A percentile compares a stretch with the other conserved stretches of the same genome.
Evolutionary conservation across 106 monocot species (phyloP).

Genomic region (Dendrobium chrysotoxum): DNA sequence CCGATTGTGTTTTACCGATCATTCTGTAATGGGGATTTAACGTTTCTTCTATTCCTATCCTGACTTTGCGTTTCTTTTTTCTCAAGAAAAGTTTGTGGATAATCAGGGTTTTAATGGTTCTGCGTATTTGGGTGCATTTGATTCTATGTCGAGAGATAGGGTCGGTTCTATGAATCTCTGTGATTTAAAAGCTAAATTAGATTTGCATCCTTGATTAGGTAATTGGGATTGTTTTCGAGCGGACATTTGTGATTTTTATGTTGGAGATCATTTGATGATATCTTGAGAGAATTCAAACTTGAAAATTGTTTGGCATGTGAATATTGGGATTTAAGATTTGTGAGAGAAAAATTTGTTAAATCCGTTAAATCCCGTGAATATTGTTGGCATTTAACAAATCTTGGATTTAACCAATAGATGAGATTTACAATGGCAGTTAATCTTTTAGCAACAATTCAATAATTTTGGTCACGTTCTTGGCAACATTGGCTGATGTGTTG

Average conservation of each 20-base stretch:
- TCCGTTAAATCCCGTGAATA: too few relatives aligned
- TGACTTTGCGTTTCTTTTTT: background rate
- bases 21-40: background rate
- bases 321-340: background rate
- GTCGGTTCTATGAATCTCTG: background rate
- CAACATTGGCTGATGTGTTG: background rate
- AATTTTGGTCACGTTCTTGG: background rate
- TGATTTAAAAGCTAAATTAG: background rate
- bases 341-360: too few relatives aligned
- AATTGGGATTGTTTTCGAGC: background rate
- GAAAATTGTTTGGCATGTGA: too few relatives aligned
- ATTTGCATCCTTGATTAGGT: background rate
- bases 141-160: background rate
- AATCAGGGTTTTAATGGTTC: slow-evolving; percentile 11
- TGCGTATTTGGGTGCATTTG: slow-evolving; percentile 8
- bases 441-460: background rate
- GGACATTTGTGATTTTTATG: background rate
- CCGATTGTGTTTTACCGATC: background rate
- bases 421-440: background rate
- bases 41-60: background rate
- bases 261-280: background rate
- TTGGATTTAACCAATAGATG: background rate
- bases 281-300: background rate
- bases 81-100: background rate
- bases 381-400: background rate